phyloP scores from a whole-genome alignment of 2,329 filamentous ascomycete genomes.

The Hirsutella minnesotensis region DNA sequence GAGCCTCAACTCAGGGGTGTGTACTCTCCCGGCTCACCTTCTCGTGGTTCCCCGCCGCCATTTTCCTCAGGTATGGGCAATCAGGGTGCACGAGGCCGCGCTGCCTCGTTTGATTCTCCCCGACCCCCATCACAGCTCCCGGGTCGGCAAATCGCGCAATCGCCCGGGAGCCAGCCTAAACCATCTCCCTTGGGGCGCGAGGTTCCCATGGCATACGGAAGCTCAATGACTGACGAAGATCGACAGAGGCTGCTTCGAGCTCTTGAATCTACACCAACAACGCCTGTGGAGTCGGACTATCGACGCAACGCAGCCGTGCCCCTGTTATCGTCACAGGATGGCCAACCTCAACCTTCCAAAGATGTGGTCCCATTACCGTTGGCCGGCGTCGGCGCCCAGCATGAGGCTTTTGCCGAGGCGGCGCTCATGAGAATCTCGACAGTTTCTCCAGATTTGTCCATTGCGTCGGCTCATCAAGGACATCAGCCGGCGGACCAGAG shows the following conservation, averaged over 20 bases:
- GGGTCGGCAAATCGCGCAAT: not conserved
- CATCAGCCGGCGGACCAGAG: not conserved
- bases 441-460: slow-evolving; percentile 6
- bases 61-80: not conserved
- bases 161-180: slow-evolving; percentile 2
- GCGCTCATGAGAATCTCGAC: slow-evolving; percentile 2
- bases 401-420: not conserved
- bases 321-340: not conserved
- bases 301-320: not conserved
- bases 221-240: not conserved
- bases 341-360: not conserved
- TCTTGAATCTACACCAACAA: not conserved
- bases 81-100: not conserved
- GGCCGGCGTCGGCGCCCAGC: not conserved
- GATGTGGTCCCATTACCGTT: not conserved
- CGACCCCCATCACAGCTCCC: slow-evolving; percentile 3
- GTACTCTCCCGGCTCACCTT: not conserved
- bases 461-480: slow-evolving; percentile 1
- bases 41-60: not conserved
- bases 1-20: not conserved
- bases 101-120: slow-evolving; percentile 4
- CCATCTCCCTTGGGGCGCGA: slow-evolving; percentile 4
- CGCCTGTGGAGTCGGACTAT: not conserved
- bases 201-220: slow-evolving; percentile 1
- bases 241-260: not conserved